Evolutionary conservation across 441 rosid species (phyloP), one percentile per base, ranked within the genome.

Genomic region (Biscutella laevigata): DNA sequence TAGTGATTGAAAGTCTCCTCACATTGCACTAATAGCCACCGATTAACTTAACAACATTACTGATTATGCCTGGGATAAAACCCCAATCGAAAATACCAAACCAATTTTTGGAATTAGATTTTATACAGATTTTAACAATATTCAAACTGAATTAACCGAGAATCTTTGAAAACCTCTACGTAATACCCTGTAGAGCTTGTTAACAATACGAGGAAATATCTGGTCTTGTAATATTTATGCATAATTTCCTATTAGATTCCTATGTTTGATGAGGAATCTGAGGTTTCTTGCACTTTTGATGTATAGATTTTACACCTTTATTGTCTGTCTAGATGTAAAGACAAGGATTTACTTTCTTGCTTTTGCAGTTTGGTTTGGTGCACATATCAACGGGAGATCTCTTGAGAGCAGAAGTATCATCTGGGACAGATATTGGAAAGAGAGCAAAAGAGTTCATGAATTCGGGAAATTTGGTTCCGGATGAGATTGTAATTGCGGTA

Each of bases 351-450:
- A 41, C 2, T 24, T 28, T 52, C 33, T 39, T 48, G 49, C n/a
- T 38, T 68, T 21, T 67, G 62, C 83, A 91, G 98, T 91, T 80
- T 61, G 95, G 96, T 55, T 69, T 87, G 75, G 84, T 91, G 40
- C 96, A 91, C 68, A 72, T 91, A 74, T 91, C 98, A 47, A 81
- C 95, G 6, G 96, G 98, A 27, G 98, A 91, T 71, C 73, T 91
- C 11, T 70, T 87, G 54, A 81, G 95, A 64, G 90, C 83, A 52
- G 88, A 91, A 71, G 86, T 84, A 0, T 76, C 95, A 58, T 65
- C 84, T 4, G 84, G 74, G 72, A 80, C 96, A 34, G 94, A 84
- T 20, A 80, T 81, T 22, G 96, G 96, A 45, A 76, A 75, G 21
- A 81, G 64, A 67, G 95, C 90, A 6, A 85, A 84, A 70, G 90